Conservation (phyloP, 164 flowering plant species). For the Stephania yunnanensis region DNA sequence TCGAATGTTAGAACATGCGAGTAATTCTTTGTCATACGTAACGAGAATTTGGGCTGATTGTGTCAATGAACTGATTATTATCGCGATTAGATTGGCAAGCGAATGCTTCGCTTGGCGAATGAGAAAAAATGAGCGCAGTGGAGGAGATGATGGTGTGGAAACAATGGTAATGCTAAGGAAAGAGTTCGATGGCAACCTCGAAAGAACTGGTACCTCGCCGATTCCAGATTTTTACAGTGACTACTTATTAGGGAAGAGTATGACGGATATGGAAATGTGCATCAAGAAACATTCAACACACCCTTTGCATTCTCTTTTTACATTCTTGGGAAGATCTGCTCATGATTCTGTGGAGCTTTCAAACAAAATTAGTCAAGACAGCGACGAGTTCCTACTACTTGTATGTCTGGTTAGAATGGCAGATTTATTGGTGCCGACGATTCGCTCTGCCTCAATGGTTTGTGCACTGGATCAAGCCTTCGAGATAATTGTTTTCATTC, state of each 20-base stretch:
- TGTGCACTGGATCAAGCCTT: background rate
- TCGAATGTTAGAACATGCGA: background rate
- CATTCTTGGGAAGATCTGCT: background rate
- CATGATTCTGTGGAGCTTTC: no score
- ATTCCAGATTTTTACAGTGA: background rate
- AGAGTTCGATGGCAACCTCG: background rate
- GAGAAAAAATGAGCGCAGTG: no score
- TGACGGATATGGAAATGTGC: background rate
- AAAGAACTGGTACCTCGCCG: background rate
- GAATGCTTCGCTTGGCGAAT: no score
- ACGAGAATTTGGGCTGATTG: background rate
- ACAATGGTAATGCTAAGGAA: background rate
- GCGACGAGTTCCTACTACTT: background rate
- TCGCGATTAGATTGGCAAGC: no score
- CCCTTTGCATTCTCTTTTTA: background rate
- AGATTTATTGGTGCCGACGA: background rate
- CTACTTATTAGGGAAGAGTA: background rate
- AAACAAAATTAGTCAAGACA: background rate
- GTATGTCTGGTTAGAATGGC: background rate
- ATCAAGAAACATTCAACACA: background rate
- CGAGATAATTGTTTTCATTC: conserved; percentile 1
- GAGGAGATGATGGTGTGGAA: background rate
- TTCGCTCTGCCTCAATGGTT: background rate
- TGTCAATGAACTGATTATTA: no score
- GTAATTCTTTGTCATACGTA: background rate